Percentiles rank a stretch among this genome's conserved stretches.
Conservation (phyloP, 176 grass and related monocot genomes). For the Oropetium thomaeum region DNA sequence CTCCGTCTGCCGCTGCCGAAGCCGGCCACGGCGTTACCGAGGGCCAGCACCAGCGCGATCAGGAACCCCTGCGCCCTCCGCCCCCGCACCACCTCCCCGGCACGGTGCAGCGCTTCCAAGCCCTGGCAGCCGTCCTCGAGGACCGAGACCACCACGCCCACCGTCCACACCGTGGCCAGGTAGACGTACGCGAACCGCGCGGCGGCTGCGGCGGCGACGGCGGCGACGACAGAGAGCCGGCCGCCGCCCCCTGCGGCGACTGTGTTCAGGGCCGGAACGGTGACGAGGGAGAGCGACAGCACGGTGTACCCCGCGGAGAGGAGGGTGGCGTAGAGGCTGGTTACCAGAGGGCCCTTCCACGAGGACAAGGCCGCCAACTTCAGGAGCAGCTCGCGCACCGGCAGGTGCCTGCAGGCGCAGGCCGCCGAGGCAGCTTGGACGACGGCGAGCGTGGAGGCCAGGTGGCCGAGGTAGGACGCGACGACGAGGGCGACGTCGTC, state of each 20-base stretch:
- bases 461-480: conserved; percentile 4
- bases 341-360: conserved; percentile 25
- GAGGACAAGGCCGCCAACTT: conserved; percentile 17
- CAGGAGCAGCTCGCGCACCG: not conserved
- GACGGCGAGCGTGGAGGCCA: conserved; percentile 12
- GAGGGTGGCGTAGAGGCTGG: conserved; percentile 27
- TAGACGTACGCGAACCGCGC: conserved; percentile 29
- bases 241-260: conserved; percentile 19
- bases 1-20: not conserved
- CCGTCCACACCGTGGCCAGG: conserved; percentile 37
- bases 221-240: not conserved
- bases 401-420: conserved; percentile 12
- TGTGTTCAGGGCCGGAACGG: conserved; percentile 17
- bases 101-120: conserved; percentile 25
- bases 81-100: conserved; percentile 1
- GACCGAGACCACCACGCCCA: conserved; percentile 32
- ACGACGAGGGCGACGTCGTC: not conserved
- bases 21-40: conserved; percentile 1
- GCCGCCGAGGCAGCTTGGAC: conserved; percentile 15
- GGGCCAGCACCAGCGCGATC: conserved; percentile 15
- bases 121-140: conserved; percentile 40
- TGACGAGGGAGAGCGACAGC: conserved; percentile 23
- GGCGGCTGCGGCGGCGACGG: not conserved
- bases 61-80: conserved; percentile 34
- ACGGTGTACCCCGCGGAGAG: conserved; percentile 23